These are phyloP conservation scores for Entophlyctis helioformis DNA, from an alignment of 192 early-diverging fungal genomes.

Conservation along the genomic window DNA sequence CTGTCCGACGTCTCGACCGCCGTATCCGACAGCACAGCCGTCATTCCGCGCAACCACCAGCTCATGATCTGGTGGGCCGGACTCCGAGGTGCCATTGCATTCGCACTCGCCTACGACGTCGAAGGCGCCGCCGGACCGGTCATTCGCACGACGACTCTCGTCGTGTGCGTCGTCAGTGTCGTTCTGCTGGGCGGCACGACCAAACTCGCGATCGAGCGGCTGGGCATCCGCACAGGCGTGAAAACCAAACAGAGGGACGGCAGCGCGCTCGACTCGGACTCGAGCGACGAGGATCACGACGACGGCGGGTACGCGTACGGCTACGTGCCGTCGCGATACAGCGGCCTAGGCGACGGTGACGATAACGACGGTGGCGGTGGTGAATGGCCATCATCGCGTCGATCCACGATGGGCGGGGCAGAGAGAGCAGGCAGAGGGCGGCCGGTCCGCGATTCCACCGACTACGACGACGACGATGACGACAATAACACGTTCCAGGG, in stretches of 20 bases:
- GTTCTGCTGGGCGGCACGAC: conserved; percentile 88
- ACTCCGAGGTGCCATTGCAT: conserved; percentile 90
- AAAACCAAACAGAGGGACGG: neutral
- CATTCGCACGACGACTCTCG: conserved; percentile 78
- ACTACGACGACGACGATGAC: conserved; percentile 5
- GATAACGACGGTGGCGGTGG: neutral
- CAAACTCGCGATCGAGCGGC: conserved; percentile 59
- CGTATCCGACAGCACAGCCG: conserved; percentile 8
- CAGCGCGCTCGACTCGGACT: conserved; percentile 1
- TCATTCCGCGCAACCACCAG: conserved; percentile 55
- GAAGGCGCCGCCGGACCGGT: conserved; percentile 46
- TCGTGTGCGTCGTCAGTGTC: conserved; percentile 85
- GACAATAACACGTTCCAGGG: too few species aligned
- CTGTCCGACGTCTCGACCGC: too few species aligned
- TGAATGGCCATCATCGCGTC: neutral
- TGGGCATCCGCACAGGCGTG: conserved; percentile 64
- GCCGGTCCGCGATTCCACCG: conserved; percentile 15
- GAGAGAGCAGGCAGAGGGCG: too few species aligned
- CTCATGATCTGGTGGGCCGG: conserved; percentile 96
- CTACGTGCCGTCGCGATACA: neutral
- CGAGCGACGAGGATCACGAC: conserved; percentile 10
- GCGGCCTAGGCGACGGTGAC: conserved; percentile 2
- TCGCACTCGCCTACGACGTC: conserved; percentile 82
- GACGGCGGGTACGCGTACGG: conserved; percentile 2
- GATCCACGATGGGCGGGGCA: too few species aligned